phyloP scores from a whole-genome alignment of 2,329 filamentous ascomycete genomes.

The Aspergillus felis region DNA sequence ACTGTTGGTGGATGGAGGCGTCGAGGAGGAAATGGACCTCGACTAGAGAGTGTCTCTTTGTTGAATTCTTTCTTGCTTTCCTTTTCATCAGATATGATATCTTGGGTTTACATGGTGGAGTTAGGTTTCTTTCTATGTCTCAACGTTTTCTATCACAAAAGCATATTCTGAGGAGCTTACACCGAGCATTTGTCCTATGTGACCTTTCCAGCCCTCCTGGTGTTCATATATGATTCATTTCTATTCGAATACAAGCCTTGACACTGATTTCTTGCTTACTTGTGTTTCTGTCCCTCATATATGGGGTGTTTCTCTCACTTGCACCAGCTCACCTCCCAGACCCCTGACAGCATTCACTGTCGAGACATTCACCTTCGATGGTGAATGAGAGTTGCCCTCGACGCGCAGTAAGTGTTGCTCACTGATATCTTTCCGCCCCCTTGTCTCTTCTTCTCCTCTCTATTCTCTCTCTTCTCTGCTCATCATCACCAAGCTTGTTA shows the following conservation, averaged over 20 bases:
- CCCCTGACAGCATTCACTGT: neutral
- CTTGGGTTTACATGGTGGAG: constrained; percentile 20
- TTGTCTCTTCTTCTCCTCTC: constrained; percentile 2
- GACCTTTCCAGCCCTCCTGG: neutral
- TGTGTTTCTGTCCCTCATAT: neutral
- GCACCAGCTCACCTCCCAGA: neutral
- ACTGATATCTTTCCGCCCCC: constrained; percentile 1
- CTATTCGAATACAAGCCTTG: neutral
- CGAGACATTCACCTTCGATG: neutral
- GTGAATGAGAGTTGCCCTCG: neutral
- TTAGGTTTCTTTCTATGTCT: constrained; percentile 14
- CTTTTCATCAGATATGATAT: constrained; percentile 13
- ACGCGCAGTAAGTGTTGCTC: neutral
- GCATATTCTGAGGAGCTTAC: constrained; percentile 1
- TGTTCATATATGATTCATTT: neutral
- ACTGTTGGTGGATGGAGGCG: constrained; percentile 42
- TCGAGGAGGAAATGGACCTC: constrained; percentile 46
- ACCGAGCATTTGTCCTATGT: neutral
- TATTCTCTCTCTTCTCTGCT: constrained; percentile 1
- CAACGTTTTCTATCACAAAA: constrained; percentile 8
- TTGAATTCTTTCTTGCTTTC: constrained; percentile 7
- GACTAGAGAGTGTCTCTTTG: constrained; percentile 31
- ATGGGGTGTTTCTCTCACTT: neutral
- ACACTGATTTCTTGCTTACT: neutral
- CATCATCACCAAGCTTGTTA: neutral